A percentile compares a stretch with the other conserved stretches of the same genome.
Conservation (phyloP, 805 yeast genomes). For the Wickerhamiella domercqiae region DNA sequence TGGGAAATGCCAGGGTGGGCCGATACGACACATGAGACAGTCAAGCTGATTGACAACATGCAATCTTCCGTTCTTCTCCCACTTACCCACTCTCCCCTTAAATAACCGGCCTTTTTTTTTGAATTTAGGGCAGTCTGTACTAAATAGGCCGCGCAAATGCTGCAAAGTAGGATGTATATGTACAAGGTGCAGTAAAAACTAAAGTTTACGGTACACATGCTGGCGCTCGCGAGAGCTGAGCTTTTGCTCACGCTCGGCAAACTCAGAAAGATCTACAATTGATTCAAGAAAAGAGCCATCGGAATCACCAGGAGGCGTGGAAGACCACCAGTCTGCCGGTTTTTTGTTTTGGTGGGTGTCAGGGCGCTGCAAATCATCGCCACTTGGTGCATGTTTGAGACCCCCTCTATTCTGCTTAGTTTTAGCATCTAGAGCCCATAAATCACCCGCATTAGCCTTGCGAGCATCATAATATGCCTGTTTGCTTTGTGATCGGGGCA, state of each 20-base stretch:
- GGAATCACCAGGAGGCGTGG: not conserved
- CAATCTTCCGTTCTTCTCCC: constrained; percentile 27
- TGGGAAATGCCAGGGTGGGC: constrained; percentile 34
- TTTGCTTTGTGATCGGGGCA: constrained; percentile 62
- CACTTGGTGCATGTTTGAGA: not conserved
- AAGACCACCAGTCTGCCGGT: not conserved
- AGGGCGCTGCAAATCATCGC: not conserved
- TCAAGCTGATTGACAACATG: constrained; percentile 26
- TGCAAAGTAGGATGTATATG: too few species aligned
- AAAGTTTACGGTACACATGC: not conserved
- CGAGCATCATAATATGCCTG: constrained; percentile 81
- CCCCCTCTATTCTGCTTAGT: constrained; percentile 28
- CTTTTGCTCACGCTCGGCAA: not conserved
- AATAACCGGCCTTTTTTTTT: constrained; percentile 9
- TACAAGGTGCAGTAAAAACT: too few species aligned
- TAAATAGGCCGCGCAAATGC: not conserved
- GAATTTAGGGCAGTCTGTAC: constrained; percentile 1
- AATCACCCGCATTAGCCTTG: constrained; percentile 68
- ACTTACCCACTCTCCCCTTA: constrained; percentile 27
- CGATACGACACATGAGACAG: constrained; percentile 30
- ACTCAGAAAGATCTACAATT: not conserved
- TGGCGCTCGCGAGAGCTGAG: not conserved
- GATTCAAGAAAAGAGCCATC: not conserved
- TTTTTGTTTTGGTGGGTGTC: not conserved
- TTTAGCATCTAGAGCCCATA: constrained; percentile 67